Conservation (phyloP, 2,329 filamentous ascomycete species). For the Sarocladium brachiariae region DNA sequence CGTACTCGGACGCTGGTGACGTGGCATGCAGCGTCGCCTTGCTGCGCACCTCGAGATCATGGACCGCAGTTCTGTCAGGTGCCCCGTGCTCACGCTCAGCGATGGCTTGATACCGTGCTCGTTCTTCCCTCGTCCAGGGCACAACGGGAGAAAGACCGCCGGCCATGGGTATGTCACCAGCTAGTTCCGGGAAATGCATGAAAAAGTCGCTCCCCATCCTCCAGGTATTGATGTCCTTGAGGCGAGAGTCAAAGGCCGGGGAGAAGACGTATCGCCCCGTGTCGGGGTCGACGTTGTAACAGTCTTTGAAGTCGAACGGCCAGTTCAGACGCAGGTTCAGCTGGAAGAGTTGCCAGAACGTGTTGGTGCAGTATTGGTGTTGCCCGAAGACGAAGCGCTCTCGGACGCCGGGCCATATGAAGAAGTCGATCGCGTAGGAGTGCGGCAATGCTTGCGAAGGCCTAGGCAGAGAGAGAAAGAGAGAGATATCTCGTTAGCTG, state of each 20-base stretch:
- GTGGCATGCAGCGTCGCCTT: background rate
- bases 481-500: background rate
- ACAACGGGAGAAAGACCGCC: background rate
- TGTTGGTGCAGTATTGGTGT: constrained; percentile 23
- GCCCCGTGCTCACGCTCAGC: no score
- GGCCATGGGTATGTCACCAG: constrained; percentile 22
- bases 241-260: constrained; percentile 18
- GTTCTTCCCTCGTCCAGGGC: background rate
- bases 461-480: constrained; percentile 11
- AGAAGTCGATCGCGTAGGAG: constrained; percentile 24
- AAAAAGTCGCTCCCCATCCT: constrained; percentile 23
- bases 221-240: constrained; percentile 22
- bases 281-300: constrained; percentile 18
- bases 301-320: constrained; percentile 19
- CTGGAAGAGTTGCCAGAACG: constrained; percentile 21
- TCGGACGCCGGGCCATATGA: constrained; percentile 23
- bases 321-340: constrained; percentile 19
- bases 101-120: background rate
- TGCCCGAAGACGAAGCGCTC: constrained; percentile 24
- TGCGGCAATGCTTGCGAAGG: constrained; percentile 22
- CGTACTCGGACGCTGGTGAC: background rate
- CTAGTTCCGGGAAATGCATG: constrained; percentile 19
- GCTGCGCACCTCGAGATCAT: background rate
- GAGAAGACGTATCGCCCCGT: constrained; percentile 20
- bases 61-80: background rate